phyloP scores from a whole-genome alignment of 345 rosid species.

The Eucalyptus cladocalyx region DNA sequence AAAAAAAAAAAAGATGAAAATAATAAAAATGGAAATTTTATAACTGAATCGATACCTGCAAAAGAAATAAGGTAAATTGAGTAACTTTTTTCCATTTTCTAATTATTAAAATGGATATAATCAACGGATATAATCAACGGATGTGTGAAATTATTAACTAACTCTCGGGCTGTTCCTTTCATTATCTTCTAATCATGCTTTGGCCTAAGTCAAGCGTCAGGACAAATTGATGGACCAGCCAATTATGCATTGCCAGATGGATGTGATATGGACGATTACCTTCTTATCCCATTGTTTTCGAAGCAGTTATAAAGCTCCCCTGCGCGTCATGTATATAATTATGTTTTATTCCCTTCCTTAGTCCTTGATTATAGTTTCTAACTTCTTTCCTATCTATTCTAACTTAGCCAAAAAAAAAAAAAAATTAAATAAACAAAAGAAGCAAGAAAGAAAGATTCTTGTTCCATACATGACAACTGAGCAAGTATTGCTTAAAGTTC shows the following conservation, averaged over 20 bases:
- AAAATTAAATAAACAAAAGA: no score
- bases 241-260: not conserved
- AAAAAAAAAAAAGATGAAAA: no score
- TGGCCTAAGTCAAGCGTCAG: not conserved
- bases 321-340: not conserved
- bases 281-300: not conserved
- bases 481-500: not conserved
- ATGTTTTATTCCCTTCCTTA: not conserved
- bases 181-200: not conserved
- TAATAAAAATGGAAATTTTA: not conserved
- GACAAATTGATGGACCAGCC: not conserved
- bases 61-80: not conserved
- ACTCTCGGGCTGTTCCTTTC: not conserved
- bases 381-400: not conserved
- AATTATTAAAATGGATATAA: not conserved
- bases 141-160: not conserved
- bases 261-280: not conserved
- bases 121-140: not conserved
- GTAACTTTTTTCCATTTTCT: not conserved
- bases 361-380: not conserved
- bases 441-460: not conserved
- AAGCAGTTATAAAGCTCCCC: not conserved
- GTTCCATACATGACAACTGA: not conserved
- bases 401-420: not conserved
- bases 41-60: accelerated